Evolutionary conservation across 78 protist genomes (phyloP), one percentile per base, ranked within the genome.

Genomic region (Dictyostelium intermedium): DNA sequence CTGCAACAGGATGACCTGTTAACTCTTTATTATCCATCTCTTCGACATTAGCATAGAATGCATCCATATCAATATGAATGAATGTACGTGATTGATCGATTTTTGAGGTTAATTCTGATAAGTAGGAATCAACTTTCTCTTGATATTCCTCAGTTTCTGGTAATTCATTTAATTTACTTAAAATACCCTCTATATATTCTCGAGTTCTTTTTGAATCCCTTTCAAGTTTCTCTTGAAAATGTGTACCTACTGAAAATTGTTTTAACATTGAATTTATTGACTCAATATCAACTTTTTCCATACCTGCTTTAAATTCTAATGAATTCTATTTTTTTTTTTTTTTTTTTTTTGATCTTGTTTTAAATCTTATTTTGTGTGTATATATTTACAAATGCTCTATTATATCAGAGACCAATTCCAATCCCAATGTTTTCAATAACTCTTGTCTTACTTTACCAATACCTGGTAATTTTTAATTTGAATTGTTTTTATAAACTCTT

Each of bases 61-160:
- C 96, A 43, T 93, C 96, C 96, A 93, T 93, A 83, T 93, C 96
- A 7, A 93, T 25, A n/a, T 93, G 85, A 39, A 93, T 37, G 27
- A 78, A 93, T 5, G 84, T 73, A 13, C 82, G 39, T 3, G 63
- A 25, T 25, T 77, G 63, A n/a, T 85, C 96, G 0, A 16, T 78
- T 14, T 10, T 6, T 20, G 11, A 13, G n/a, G 2, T 34, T 37
- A 93, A 6, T 0, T 16, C 25, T 2, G 45, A 72, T 2, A 91
- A 1, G 47, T 81, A 89, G 0, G 53, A 14, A 34, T 89, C 94
- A 1, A 89, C 94, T 11, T 18, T 32, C 2, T 39, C 35, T 47
- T 35, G 34, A 69, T 89, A 89, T 41, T 80, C 94, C 10, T 32
- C 50, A 10, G 82, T 77, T 4, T 77, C 82, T 32, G 92, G 92